These are phyloP conservation scores for Saturnispora gosingensis DNA, from an alignment of 805 yeast genomes.

Conservation along the genomic window DNA sequence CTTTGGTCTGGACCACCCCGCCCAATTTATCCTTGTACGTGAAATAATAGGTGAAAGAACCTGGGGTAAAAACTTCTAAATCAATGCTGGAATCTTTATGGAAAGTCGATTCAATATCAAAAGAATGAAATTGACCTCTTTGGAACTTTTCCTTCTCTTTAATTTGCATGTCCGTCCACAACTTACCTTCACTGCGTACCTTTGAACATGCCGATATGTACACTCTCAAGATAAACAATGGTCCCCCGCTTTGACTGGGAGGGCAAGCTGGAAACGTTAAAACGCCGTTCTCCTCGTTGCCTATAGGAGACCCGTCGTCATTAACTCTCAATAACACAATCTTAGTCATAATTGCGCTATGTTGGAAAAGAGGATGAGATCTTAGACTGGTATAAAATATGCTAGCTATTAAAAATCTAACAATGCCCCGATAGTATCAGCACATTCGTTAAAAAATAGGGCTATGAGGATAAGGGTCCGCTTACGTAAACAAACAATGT, in stretches of 20 bases:
- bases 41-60: slow-evolving; percentile 69
- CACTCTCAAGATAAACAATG: slow-evolving; percentile 44
- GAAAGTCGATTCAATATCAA: slow-evolving; percentile 46
- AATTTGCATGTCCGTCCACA: slow-evolving; percentile 68
- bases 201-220: slow-evolving; percentile 68
- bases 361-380: neutral
- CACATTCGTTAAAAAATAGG: neutral
- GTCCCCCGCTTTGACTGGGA: slow-evolving; percentile 29
- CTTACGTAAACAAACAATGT: neutral
- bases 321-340: slow-evolving; percentile 40
- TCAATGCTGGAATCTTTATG: slow-evolving; percentile 53
- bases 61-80: slow-evolving; percentile 59
- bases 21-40: slow-evolving; percentile 37
- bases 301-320: slow-evolving; percentile 39
- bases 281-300: slow-evolving; percentile 35
- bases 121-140: slow-evolving; percentile 46
- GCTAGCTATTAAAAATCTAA: neutral
- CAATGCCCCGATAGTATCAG: neutral
- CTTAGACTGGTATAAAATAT: neutral
- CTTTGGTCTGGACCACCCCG: slow-evolving; percentile 23
- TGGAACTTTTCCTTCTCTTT: slow-evolving; percentile 35
- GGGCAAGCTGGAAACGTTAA: slow-evolving; percentile 41
- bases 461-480: neutral
- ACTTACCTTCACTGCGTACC: slow-evolving; percentile 58
- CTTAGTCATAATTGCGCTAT: slow-evolving; percentile 21